Percentiles rank a stretch among this genome's conserved stretches.
Conservation (phyloP, 495 filamentous ascomycete species). For the Monascus purpureus region DNA sequence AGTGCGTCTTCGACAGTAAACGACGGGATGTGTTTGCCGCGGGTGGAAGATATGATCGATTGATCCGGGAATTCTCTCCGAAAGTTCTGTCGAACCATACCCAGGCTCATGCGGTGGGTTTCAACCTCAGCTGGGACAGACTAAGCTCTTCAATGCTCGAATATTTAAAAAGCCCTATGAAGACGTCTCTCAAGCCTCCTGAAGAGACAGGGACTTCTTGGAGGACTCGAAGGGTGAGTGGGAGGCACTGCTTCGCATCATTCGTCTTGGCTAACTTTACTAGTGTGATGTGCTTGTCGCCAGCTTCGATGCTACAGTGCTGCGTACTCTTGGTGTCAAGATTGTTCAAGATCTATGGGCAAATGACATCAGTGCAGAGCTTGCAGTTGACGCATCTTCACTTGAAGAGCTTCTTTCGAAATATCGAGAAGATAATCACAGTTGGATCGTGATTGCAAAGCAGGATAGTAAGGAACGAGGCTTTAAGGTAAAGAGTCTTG, state of each 20-base stretch:
- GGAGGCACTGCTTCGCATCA: not conserved
- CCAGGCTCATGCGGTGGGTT: conserved; percentile 67
- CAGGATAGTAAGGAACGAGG: conserved; percentile 55
- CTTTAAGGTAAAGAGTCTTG: conserved; percentile 63
- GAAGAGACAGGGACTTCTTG: conserved; percentile 41
- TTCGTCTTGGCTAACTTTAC: conserved; percentile 6
- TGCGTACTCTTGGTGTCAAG: conserved; percentile 60
- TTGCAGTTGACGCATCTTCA: conserved; percentile 59
- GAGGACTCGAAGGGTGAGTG: conserved; percentile 46
- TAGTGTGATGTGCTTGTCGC: conserved; percentile 82
- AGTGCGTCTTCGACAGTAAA: conserved; percentile 82
- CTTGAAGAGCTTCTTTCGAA: conserved; percentile 56
- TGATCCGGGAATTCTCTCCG: conserved; percentile 46
- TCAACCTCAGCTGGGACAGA: conserved; percentile 81
- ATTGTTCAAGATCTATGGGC: conserved; percentile 70
- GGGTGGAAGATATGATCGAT: conserved; percentile 79
- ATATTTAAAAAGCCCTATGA: conserved; percentile 44
- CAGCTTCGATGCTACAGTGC: conserved; percentile 63
- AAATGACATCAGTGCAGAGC: conserved; percentile 77
- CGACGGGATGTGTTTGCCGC: conserved; percentile 78
- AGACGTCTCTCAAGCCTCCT: conserved; percentile 52
- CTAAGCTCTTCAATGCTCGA: conserved; percentile 52
- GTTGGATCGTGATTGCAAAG: conserved; percentile 78
- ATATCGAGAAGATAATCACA: conserved; percentile 62
- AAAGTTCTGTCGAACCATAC: conserved; percentile 23